Percentiles rank a stretch among this genome's conserved stretches.
Evolutionary conservation across 2,329 filamentous ascomycete species (phyloP).

Genomic region (Colletotrichum eremochloae): DNA sequence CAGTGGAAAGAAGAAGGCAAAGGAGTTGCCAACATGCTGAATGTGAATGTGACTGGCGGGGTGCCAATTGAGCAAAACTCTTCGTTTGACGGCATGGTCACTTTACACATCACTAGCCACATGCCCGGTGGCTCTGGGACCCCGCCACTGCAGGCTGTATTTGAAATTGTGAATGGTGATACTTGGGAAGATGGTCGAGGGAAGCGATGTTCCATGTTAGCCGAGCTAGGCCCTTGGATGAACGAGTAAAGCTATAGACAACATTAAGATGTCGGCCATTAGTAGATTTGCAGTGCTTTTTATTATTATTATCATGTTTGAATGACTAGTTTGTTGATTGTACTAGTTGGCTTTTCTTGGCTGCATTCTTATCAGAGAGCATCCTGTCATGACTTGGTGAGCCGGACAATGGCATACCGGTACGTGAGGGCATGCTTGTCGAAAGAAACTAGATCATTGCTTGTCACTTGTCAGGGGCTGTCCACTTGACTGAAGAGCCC

Average conservation of each 20-base stretch:
- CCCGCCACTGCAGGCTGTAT: constrained; percentile 13
- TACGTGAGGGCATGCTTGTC: neutral
- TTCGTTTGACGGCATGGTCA: constrained; percentile 33
- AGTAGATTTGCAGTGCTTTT: neutral
- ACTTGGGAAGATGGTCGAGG: constrained; percentile 32
- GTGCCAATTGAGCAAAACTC: constrained; percentile 5
- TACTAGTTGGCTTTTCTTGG: neutral
- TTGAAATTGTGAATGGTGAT: constrained; percentile 19
- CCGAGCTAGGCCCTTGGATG: constrained; percentile 8
- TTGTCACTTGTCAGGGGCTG: neutral
- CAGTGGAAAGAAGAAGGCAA: constrained; percentile 17
- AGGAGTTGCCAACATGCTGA: constrained; percentile 19
- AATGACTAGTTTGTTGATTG: neutral
- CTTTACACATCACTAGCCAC: constrained; percentile 26
- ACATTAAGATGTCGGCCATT: neutral
- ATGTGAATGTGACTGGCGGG: constrained; percentile 28
- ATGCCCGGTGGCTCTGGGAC: neutral
- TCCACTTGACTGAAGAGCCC: neutral
- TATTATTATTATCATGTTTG: too few species aligned
- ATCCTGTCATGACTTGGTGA: neutral
- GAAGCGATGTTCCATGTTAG: constrained; percentile 18
- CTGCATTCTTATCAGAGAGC: neutral
- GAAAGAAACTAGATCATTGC: neutral
- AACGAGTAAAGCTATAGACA: neutral
- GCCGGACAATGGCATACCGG: neutral